Percentiles rank a stretch among this genome's conserved stretches.
Conservation (phyloP, 768 basidiomycete species). For the Paxillus involutus region DNA sequence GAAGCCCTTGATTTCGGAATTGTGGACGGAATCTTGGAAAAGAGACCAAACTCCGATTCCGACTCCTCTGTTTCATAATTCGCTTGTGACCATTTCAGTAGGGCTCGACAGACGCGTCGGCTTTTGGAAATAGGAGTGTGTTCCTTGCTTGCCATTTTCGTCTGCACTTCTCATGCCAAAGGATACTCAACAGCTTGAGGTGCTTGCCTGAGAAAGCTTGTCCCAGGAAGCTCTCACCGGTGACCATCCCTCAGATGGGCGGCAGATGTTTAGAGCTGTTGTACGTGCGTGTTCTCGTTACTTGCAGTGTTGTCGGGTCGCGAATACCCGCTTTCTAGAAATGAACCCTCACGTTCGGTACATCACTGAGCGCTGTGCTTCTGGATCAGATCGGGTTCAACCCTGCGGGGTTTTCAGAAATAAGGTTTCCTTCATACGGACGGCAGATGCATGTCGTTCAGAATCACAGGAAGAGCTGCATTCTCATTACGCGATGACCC, state of each 20-base stretch:
- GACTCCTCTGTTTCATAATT: conserved; percentile 22
- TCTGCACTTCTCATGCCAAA: conserved; percentile 3
- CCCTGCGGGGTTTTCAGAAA: conserved; percentile 26
- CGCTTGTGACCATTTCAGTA: conserved; percentile 10
- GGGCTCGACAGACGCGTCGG: conserved; percentile 3
- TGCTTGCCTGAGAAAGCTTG: conserved; percentile 11
- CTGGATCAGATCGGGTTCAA: conserved; percentile 27
- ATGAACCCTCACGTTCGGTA: conserved; percentile 13
- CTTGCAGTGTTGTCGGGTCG: conserved; percentile 14
- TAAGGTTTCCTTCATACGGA: conserved; percentile 9
- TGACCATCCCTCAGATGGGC: conserved; percentile 10
- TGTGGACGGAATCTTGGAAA: conserved; percentile 89
- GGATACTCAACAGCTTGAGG: conserved; percentile 5
- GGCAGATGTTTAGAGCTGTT: conserved; percentile 21
- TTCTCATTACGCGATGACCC: conserved; percentile 19
- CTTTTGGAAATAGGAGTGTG: conserved; percentile 4
- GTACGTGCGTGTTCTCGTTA: conserved; percentile 11
- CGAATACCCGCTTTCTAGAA: conserved; percentile 26
- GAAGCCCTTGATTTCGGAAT: conserved; percentile 92
- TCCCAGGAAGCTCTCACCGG: conserved; percentile 16
- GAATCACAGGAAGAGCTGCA: conserved; percentile 6
- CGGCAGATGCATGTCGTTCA: conserved; percentile 10
- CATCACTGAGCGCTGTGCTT: conserved; percentile 8
- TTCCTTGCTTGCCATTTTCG: conserved; percentile 1
- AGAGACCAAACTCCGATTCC: conserved; percentile 57